These are phyloP conservation scores for Globisporangium solare DNA, from an alignment of 352 stramenopile species.

Conservation along the genomic window DNA sequence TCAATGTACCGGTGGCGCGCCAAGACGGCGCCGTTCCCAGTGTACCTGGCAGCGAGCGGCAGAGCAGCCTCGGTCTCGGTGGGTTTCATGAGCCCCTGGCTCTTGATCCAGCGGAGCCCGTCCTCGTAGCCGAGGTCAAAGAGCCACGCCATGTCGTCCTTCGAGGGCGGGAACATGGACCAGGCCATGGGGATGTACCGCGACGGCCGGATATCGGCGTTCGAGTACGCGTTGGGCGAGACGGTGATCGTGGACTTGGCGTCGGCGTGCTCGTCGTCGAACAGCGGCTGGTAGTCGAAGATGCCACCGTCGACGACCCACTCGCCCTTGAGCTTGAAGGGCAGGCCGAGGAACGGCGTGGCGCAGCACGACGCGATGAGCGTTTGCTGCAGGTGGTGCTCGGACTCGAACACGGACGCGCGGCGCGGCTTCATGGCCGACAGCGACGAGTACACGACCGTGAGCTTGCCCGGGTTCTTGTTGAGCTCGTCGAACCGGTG, in stretches of 20 bases:
- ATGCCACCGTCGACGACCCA: constrained; percentile 57
- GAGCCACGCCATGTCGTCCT: constrained; percentile 49
- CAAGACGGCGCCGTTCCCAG: not conserved
- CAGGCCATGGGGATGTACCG: constrained; percentile 60
- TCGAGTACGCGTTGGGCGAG: constrained; percentile 25
- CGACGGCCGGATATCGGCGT: constrained; percentile 56
- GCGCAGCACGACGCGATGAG: constrained; percentile 54
- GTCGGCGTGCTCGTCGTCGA: too few species aligned
- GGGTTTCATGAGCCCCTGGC: constrained; percentile 8
- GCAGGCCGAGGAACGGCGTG: constrained; percentile 26
- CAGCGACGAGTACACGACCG: constrained; percentile 53
- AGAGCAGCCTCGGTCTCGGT: not conserved
- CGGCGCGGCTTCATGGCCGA: constrained; percentile 32
- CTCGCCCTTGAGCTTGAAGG: constrained; percentile 29
- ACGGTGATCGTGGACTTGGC: constrained; percentile 14
- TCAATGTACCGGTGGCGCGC: not conserved
- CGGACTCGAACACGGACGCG: constrained; percentile 32
- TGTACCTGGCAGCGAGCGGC: not conserved
- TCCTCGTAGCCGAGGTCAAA: constrained; percentile 49
- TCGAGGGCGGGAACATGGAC: constrained; percentile 48
- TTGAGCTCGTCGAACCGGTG: constrained; percentile 26
- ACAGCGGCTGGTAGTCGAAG: constrained; percentile 36
- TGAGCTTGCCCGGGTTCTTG: constrained; percentile 23
- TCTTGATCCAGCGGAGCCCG: constrained; percentile 27
- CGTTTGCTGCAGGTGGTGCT: constrained; percentile 33